Base-by-base conservation (phyloP, 192 early-diverging fungal species). In the Podila horticola region DNA sequence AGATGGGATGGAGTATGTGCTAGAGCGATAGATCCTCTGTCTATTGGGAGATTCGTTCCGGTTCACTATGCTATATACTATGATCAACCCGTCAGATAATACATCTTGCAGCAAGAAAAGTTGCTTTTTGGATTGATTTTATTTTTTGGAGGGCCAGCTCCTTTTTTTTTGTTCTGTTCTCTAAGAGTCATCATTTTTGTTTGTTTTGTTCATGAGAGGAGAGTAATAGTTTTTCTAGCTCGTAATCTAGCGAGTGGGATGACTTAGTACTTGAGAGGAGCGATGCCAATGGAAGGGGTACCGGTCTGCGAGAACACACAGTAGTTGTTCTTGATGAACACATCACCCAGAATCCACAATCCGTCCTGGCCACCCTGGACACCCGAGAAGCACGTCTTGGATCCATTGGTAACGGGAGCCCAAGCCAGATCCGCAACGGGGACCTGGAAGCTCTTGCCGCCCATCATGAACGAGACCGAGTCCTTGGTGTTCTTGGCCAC, bases 341-440 rank as follows among this genome's bases (percentile, higher is more conserved):
- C 79, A 72, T 91, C 90, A 62, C 90, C 91, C 26, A 92, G 66
- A 51, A 91, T 90, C 13, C 66, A 67, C 36, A 76, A 17, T 3
- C 41, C 41, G 15, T 45, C 41, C 13, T 15, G 41, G 3, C 41
- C 41, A 3, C 41, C 41, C 41, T 45, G 41, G 41, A 45, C 41
- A 45, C 41, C 41, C 13, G 41, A 45, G 15, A 45, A 45, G 41
- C 71, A 74, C 49, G 68, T 64, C 6, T 67, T 58, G 34, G 75
- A 71, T 48, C 64, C 65, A 31, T 64, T 61, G 6, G 64, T 71
- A 38, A 71, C 19, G 30, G 66, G 58, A 20, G 84, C 72, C 20
- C 74, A 86, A 36, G 84, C 75, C 28, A 86, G 65, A 19, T 84
- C 83, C 9, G 71, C 74, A 30, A 75, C 71, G 31, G 85, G 77